These are phyloP conservation scores for Stromatinia cepivora DNA, from an alignment of 2,329 filamentous ascomycete genomes.

Conservation along the genomic window DNA sequence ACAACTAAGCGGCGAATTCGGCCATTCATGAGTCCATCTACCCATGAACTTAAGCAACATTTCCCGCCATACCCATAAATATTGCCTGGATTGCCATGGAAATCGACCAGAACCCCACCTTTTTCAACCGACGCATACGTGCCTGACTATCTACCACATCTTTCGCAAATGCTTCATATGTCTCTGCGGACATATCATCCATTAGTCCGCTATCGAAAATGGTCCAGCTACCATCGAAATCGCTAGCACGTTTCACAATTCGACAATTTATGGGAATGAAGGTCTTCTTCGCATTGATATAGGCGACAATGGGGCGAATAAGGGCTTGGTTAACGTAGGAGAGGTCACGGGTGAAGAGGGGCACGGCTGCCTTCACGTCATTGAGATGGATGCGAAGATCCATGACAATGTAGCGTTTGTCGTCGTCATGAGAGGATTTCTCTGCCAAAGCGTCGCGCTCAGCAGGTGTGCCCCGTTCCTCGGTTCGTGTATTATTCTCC, in stretches of 20 bases:
- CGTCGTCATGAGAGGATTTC: slow-evolving; percentile 47
- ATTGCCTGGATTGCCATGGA: slow-evolving; percentile 90
- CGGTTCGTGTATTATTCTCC: slow-evolving; percentile 47
- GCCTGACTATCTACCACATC: slow-evolving; percentile 90
- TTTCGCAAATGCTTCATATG: slow-evolving; percentile 89
- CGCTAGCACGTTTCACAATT: slow-evolving; percentile 82
- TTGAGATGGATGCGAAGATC: slow-evolving; percentile 94
- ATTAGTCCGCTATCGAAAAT: slow-evolving; percentile 90
- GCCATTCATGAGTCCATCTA: not conserved
- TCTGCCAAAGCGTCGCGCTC: slow-evolving; percentile 32
- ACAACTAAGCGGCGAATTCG: not conserved
- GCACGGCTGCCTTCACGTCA: slow-evolving; percentile 88
- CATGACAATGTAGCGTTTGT: slow-evolving; percentile 83
- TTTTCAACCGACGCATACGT: slow-evolving; percentile 82
- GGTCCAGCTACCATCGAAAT: slow-evolving; percentile 96
- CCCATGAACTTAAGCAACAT: slow-evolving; percentile 52
- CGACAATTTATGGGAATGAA: slow-evolving; percentile 96
- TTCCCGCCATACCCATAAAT: slow-evolving; percentile 92
- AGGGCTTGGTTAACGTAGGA: slow-evolving; percentile 96
- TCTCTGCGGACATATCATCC: slow-evolving; percentile 90
- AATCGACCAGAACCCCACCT: slow-evolving; percentile 95
- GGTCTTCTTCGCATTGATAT: slow-evolving; percentile 92
- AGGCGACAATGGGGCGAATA: slow-evolving; percentile 93
- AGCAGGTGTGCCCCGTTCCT: slow-evolving; percentile 37
- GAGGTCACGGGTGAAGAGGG: slow-evolving; percentile 86